phyloP scores from a whole-genome alignment of 139 green algal genomes.

The Coelastrella sp. region DNA sequence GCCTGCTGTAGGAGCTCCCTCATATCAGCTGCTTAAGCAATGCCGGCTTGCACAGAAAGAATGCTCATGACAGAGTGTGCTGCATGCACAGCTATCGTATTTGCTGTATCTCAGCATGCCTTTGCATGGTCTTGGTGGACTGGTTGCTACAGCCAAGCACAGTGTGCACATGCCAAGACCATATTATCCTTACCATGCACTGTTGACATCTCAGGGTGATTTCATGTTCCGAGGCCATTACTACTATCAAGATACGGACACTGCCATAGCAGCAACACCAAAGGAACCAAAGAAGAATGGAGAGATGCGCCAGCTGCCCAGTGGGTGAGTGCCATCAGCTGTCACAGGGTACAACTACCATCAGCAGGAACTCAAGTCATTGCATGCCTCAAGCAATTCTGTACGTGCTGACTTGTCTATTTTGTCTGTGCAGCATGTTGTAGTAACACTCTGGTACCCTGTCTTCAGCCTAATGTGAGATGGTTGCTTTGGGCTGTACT shows the following conservation, averaged over 20 bases:
- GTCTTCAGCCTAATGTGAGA: too few species aligned
- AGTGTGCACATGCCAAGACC: background rate
- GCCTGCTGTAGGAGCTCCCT: background rate
- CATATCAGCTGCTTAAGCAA: background rate
- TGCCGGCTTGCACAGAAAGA: background rate
- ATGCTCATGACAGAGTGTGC: background rate
- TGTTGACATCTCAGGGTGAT: background rate
- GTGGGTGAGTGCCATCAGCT: background rate
- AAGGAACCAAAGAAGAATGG: background rate
- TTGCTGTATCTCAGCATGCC: background rate
- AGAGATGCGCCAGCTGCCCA: background rate
- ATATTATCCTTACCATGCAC: background rate
- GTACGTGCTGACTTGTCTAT: too few species aligned
- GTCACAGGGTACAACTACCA: background rate
- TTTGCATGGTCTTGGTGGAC: background rate
- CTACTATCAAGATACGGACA: constrained; percentile 35
- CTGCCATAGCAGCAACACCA: background rate
- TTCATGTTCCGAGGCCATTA: constrained; percentile 11
- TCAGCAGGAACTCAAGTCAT: background rate
- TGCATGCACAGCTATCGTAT: background rate
- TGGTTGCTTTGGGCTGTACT: too few species aligned
- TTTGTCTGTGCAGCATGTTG: too few species aligned
- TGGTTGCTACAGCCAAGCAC: background rate
- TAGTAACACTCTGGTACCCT: too few species aligned
- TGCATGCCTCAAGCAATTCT: too few species aligned